Evolutionary conservation across 2,329 filamentous ascomycete species (phyloP).

Genomic region (Xylaria arbuscula): DNA sequence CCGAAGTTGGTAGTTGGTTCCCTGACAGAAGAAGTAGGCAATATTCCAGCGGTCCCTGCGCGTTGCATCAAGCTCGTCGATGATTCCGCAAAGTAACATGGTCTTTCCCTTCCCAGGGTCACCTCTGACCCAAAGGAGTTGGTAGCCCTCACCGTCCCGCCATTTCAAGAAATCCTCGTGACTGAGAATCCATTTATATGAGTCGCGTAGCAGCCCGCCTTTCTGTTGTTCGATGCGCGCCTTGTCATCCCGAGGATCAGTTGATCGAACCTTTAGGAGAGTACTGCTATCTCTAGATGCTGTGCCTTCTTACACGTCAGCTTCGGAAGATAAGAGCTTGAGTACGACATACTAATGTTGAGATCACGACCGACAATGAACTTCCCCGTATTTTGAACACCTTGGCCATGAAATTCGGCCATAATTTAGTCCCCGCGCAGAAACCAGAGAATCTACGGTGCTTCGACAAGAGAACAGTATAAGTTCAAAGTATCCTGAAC

Average conservation of each 20-base stretch:
- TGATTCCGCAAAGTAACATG: conserved; percentile 55
- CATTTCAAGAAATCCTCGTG: conserved; percentile 45
- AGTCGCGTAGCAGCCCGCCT: conserved; percentile 50
- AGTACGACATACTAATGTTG: too few species aligned
- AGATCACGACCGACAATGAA: too few species aligned
- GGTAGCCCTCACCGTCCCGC: conserved; percentile 34
- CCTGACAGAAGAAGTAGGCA: conserved; percentile 53
- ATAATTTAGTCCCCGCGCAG: too few species aligned
- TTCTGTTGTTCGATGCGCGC: conserved; percentile 52
- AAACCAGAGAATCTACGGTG: too few species aligned
- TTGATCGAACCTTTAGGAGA: too few species aligned
- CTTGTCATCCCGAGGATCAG: conserved; percentile 25
- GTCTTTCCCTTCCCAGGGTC: conserved; percentile 58
- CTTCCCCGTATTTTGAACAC: too few species aligned
- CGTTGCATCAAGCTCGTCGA: conserved; percentile 51
- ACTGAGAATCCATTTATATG: conserved; percentile 53
- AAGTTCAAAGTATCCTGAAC: too few species aligned
- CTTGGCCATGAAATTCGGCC: too few species aligned
- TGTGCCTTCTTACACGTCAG: too few species aligned
- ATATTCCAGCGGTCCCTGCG: background rate
- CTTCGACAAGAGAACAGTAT: too few species aligned
- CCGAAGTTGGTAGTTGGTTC: conserved; percentile 44
- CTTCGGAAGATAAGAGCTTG: too few species aligned
- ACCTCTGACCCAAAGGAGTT: conserved; percentile 54
- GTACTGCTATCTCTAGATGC: too few species aligned